Conservation (phyloP, 306 rosid genomes). For the Geum urbanum region DNA sequence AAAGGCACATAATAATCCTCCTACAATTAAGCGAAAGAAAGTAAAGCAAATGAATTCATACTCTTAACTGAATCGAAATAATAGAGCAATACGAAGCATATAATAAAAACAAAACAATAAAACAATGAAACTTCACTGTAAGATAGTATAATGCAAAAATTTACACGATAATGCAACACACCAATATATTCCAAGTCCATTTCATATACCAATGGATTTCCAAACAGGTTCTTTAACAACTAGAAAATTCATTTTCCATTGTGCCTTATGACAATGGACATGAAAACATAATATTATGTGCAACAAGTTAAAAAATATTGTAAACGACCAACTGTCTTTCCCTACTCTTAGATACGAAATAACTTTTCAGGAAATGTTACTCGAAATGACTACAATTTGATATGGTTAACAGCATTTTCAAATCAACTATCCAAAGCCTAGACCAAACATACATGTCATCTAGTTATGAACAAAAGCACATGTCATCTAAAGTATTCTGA, state of each 20-base stretch:
- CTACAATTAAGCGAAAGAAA: slow-evolving; percentile 9
- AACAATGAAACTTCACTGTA: background rate
- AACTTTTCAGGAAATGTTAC: background rate
- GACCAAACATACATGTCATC: background rate
- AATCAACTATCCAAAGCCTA: background rate
- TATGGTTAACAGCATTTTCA: background rate
- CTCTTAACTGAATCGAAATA: background rate
- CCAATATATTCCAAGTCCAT: background rate
- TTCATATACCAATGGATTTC: background rate
- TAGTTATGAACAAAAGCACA: background rate
- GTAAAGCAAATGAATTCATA: background rate
- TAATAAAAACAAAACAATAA: background rate
- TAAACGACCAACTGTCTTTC: background rate
- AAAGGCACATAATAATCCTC: slow-evolving; percentile 21
- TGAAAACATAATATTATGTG: no score
- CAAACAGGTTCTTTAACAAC: background rate
- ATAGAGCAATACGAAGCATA: background rate
- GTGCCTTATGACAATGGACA: background rate
- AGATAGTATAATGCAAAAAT: background rate
- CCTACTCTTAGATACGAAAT: background rate
- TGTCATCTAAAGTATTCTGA: background rate
- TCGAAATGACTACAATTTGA: background rate
- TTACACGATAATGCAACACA: no score
- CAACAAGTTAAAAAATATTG: background rate
- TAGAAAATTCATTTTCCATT: background rate